Evolutionary conservation across 306 rosid species (phyloP), one percentile per base, ranked within the genome.

Genomic region (Vigna radiata): DNA sequence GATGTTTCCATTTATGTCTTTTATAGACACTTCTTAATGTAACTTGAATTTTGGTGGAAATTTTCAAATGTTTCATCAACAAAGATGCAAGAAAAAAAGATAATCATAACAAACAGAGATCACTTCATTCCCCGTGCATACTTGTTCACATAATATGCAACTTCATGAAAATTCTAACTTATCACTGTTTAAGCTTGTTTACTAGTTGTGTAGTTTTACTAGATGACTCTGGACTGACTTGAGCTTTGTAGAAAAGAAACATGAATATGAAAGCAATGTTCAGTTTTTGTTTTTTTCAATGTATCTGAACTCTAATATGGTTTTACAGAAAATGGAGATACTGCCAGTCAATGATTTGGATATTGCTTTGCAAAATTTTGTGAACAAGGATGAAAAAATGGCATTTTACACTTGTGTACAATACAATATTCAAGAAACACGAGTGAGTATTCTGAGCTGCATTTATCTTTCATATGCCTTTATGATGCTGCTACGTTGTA

Each of bases 261-360:
- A 17, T 64, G 15, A 77, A 17, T 60, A 39, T 69, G 44, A 59
- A 75, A 47, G 60, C 58, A 27, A 41, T 49, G 4, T 56, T 63
- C 69, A 62, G 16, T 75, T 43, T 72, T 15, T 54, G 77, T 72
- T 55, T 29, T 84, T 25, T 66, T 16, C 78, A 18, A 25, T 50
- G 37, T 60, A 58, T 76, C 73, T 83, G 36, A 53, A 49, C 58
- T 33, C 37, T 15, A 8, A 70, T 11, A 27, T 79, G 76, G 37
- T 78, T 80, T 59, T 82, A 81, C 93, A 95, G 98, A 95, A 95
- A 92, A 95, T 92, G 97, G 98, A 95, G 91, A 90, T 95, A 83
- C 92, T 95, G 81, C 97, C 98, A 2, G 97, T 95, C 86, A 90
- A 92, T 79, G 97, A 95, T 84, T 83, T 95, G 93, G 97, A 88